Evolutionary conservation across 306 rosid genomes (phyloP), one percentile per base, ranked within the genome.

Genomic region (Pyrus bretschneideri): DNA sequence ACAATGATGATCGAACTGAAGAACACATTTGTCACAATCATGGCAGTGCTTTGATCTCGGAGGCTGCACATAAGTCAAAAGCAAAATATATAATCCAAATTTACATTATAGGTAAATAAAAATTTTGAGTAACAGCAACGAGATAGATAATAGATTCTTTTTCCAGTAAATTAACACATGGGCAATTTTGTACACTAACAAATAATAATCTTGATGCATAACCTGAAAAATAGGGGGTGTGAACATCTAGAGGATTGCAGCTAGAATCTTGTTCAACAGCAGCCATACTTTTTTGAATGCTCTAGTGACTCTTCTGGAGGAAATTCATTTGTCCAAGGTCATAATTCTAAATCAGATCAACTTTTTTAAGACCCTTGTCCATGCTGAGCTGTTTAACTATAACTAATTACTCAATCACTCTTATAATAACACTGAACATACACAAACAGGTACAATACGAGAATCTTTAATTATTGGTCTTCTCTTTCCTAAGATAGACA

Each of bases 1-100:
- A 86, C 99, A 96, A 70, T 96, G 99, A 78, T 96, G 99, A 87
- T 96, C 99, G 81, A 96, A 96, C 78, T 92, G 99, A 86, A 96
- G 98, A 76, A 96, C 89, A 35, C 99, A 96, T 85, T 81, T 88
- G 79, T 92, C 90, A 84, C 99, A 96, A 87, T 96, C 99, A 78
- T 96, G 98, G 77, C 99, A 96, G 79, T 96, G 99, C 84, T 92
- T 96, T 52, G 97, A 86, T 54, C 99, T 87, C 6, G 99, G 98
- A 85, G 99, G 99, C 98, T 96, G 96, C 87, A 85, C 33, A 62
- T 55, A 79, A 76, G 55, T 42, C 82, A 82, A 65, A 61, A 71
- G 45, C 35, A 70, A 64, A 69, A 78, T 49, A 60, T 55, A 69
- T 77, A 66, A 75, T 27, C 78, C 76, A 80, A 81, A 57, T 54